Evolutionary conservation across 2,329 filamentous ascomycete genomes (phyloP).

Genomic region (Ambrosiella xylebori): DNA sequence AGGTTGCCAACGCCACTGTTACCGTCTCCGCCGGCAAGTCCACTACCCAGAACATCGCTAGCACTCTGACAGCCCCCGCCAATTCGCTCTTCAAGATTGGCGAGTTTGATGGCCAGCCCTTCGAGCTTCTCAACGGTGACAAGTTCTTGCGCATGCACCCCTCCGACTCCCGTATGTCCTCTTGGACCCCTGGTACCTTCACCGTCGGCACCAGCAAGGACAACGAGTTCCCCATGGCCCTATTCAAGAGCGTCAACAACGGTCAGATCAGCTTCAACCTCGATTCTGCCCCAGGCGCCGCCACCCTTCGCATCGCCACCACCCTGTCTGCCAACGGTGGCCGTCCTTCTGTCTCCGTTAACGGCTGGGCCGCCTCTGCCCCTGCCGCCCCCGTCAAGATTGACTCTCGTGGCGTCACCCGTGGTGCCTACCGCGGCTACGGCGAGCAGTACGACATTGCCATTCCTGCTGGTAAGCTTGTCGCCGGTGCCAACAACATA

Average conservation of each 20-base stretch:
- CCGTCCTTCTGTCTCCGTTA: conserved; percentile 39
- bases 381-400: conserved; percentile 43
- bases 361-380: conserved; percentile 30
- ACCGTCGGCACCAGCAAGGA: conserved; percentile 38
- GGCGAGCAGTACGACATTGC: conserved; percentile 46
- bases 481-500: conserved; percentile 45
- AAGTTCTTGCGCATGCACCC: conserved; percentile 54
- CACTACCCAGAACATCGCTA: conserved; percentile 33
- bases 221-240: conserved; percentile 45
- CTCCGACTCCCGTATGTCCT: conserved; percentile 43
- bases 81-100: conserved; percentile 46
- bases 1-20: conserved; percentile 32
- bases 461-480: conserved; percentile 42
- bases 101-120: conserved; percentile 46
- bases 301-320: conserved; percentile 47
- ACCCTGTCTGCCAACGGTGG: conserved; percentile 44
- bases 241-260: conserved; percentile 43
- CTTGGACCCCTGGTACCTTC: conserved; percentile 43
- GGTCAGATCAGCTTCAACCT: conserved; percentile 44
- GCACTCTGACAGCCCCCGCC: conserved; percentile 26
- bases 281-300: conserved; percentile 30
- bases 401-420: conserved; percentile 45
- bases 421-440: conserved; percentile 45
- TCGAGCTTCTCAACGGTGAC: conserved; percentile 48
- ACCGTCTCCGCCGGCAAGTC: conserved; percentile 32